Evolutionary conservation across 768 basidiomycete genomes (phyloP).

Genomic region (Mycena leptocephala): DNA sequence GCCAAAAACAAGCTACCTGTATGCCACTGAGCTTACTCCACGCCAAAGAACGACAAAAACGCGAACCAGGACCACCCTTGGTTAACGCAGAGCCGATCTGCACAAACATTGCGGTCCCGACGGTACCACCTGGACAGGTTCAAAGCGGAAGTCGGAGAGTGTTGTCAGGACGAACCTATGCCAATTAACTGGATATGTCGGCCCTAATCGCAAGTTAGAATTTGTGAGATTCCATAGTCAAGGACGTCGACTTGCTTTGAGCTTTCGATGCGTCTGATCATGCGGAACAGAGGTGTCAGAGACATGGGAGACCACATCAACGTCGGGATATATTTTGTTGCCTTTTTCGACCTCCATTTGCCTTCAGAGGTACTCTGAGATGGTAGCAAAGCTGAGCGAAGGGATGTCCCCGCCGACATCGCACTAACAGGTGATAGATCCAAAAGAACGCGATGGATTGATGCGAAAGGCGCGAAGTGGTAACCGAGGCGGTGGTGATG

Average conservation of each 20-base stretch:
- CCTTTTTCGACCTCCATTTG: conserved; percentile 25
- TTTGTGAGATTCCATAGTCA: background rate
- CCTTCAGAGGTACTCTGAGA: background rate
- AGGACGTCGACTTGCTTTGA: conserved; percentile 49
- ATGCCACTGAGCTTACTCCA: background rate
- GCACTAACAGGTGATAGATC: background rate
- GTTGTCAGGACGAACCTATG: conserved; percentile 40
- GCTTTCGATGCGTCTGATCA: conserved; percentile 56
- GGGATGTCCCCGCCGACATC: background rate
- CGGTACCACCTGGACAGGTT: conserved; percentile 68
- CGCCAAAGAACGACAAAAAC: conserved; percentile 37
- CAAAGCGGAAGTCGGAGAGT: background rate
- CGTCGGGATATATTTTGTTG: conserved; percentile 5
- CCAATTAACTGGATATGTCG: conserved; percentile 70
- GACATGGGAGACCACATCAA: conserved; percentile 26
- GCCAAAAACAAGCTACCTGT: conserved; percentile 66
- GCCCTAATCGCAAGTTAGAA: conserved; percentile 47
- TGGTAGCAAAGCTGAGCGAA: background rate
- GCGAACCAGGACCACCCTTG: conserved; percentile 74
- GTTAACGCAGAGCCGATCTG: conserved; percentile 77
- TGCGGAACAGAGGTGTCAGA: conserved; percentile 22
- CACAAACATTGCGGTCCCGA: conserved; percentile 83
- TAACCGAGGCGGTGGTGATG: too few relatives aligned
- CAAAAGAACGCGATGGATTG: background rate
- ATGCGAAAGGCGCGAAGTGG: background rate